Evolutionary conservation across 2,329 filamentous ascomycete species (phyloP), one percentile per base, ranked within the genome.

Genomic region (Onygena corvina): DNA sequence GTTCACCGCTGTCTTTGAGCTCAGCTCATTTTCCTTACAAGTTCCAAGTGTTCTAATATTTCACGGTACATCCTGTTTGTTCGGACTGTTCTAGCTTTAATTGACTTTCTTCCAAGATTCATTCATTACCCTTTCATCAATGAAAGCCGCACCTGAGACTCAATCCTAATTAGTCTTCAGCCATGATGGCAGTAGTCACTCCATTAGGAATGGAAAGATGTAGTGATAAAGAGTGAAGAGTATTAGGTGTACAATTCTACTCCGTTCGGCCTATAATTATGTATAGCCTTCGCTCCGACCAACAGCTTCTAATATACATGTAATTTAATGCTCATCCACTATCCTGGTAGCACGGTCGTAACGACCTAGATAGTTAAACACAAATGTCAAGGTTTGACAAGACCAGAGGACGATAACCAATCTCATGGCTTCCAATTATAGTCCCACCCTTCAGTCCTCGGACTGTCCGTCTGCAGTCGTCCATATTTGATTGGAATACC

Each of bases 401-500:
- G n/a, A n/a, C 30, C 27, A 12, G 6, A 25, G 18, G 11, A 14
- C 18, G 18, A 21, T 29, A 20, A 42, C 8, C 21, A 29, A 36
- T 47, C 18, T 48, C 58, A 68, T 67, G 82, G 77, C 72, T 81
- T 94, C 92, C 92, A 98, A 9, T 73, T 83, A 69, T 94, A 81
- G 70, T 96, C 92, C 88, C 90, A 98, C n/a, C 86, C 79, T 57
- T 83, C 79, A 61, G 75, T 76, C 0, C 75, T 72, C 4, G 90
- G 90, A 46, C 79, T 86, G 63, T 96, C 90, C 27, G 85, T 90
- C 76, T 94, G 69, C 58, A 71, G 57, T 44, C 68, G 63, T 14
- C 63, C 84, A 73, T 94, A 95, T 74, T 98, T 92, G 60, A 96
- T 89, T 11, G 92, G 92, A 50, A 95, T 76, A 52, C 81, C 79